Evolutionary conservation across 2,329 filamentous ascomycete genomes (phyloP), one percentile per base, ranked within the genome.

Genomic region (Penicillium sumatraense): DNA sequence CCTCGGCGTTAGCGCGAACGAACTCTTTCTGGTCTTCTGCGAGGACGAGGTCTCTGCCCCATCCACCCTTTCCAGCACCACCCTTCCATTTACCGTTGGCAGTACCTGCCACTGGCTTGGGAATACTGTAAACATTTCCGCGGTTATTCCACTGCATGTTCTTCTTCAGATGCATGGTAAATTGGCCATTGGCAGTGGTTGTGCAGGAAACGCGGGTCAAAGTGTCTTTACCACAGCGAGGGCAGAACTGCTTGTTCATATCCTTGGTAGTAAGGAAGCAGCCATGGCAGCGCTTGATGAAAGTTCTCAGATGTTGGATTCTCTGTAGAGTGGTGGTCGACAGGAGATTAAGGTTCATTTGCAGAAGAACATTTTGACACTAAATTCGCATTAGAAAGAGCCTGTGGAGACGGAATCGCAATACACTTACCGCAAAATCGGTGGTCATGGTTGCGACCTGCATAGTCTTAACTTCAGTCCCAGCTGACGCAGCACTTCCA

Each of bases 1-100:
- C 84, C 63, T 87, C 83, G 3, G 82, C 83, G 14, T 84, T 72
- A 50, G 87, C 87, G 60, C 83, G 80, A 38, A 84, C 73, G 73
- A 90, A 98, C 79, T 99, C 95, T 79, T 96, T 97, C 80, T 99
- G 95, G 72, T 99, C 95, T 76, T 97, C 93, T 0, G 92, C 87
- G 9, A 99, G 78, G 51, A 99, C 90, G 61, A 99, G 78, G 31
- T 88, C 86, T 36, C 84, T 83, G 9, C 93, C 93, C 91, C 95
- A 98, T 14, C 91, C 91, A 38, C 87, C 86, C 76, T 96, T 89
- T 1, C 93, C 93, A 38, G 91, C 92, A 40, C 80, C 81, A 8
- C 83, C 78, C 51, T 79, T 84, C 74, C 76, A 81, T 73, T 92
- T 91, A 44, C 91, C 92, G 73, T 87, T 96, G 6, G 93, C 78